phyloP scores from a whole-genome alignment of 2,329 filamentous ascomycete genomes.

The Neonectria sp. region DNA sequence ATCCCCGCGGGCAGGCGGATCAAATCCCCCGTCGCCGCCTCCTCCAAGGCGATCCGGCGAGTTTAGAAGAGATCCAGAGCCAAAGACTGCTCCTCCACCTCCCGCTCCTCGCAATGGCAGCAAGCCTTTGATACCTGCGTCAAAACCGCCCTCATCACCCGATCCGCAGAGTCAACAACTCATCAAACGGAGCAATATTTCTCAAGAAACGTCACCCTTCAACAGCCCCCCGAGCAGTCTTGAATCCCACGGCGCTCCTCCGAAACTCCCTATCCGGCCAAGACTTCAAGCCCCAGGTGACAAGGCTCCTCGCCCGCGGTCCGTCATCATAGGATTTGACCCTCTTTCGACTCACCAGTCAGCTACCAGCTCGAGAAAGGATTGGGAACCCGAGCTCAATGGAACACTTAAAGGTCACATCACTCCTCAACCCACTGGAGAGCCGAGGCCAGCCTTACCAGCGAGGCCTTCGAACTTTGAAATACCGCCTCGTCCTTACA shows the following conservation, averaged over 20 bases:
- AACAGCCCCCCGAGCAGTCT: conserved; percentile 86
- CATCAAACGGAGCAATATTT: conserved; percentile 38
- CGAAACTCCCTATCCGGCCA: conserved; percentile 65
- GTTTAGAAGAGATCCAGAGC: conserved; percentile 65
- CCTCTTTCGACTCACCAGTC: conserved; percentile 69
- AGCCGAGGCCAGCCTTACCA: conserved; percentile 65
- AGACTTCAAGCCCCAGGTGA: conserved; percentile 58
- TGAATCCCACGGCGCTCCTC: conserved; percentile 67
- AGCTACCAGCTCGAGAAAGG: conserved; percentile 59
- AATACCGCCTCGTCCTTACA: conserved; percentile 34
- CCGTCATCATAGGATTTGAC: conserved; percentile 57
- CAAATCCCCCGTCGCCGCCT: conserved; percentile 74
- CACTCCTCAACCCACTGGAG: conserved; percentile 59
- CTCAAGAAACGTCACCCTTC: conserved; percentile 79
- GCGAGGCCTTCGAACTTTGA: conserved; percentile 60
- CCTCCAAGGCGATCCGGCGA: conserved; percentile 76
- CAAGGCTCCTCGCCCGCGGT: conserved; percentile 39
- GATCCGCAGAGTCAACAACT: conserved; percentile 30
- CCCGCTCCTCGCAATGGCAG: conserved; percentile 82
- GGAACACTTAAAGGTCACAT: conserved; percentile 55
- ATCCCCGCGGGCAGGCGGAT: conserved; percentile 64
- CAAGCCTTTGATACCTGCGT: conserved; percentile 66
- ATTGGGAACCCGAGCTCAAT: conserved; percentile 61
- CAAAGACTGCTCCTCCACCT: conserved; percentile 70
- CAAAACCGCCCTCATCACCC: conserved; percentile 35